Evolutionary conservation across 441 rosid genomes (phyloP).

Genomic region (Erodium texanum): DNA sequence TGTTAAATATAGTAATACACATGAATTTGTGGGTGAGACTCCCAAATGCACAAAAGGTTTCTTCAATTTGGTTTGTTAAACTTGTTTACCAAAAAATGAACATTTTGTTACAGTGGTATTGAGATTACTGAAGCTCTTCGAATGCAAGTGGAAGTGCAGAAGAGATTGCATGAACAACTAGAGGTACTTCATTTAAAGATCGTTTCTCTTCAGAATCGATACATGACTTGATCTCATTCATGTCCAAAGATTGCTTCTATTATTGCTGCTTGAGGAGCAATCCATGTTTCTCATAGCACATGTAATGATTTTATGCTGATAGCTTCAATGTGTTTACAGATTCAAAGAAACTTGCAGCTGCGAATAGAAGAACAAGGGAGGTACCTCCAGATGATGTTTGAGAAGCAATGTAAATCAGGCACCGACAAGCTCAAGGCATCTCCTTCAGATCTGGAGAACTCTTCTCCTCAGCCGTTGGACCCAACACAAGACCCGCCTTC

Average conservation of each 20-base stretch:
- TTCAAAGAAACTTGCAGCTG: conserved; percentile 86
- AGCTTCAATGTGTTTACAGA: conserved; percentile 34
- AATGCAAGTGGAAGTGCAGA: conserved; percentile 94
- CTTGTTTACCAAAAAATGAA: not conserved
- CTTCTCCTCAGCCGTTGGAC: conserved; percentile 25
- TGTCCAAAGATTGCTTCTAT: too few species aligned
- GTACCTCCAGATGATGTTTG: conserved; percentile 90
- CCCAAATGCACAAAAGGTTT: too few species aligned
- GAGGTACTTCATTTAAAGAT: conserved; percentile 42
- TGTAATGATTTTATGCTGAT: not conserved
- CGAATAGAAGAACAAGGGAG: conserved; percentile 93
- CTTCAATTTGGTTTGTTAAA: not conserved
- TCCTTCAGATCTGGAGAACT: conserved; percentile 41
- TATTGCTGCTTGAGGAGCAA: too few species aligned
- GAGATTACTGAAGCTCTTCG: conserved; percentile 86
- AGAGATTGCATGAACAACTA: conserved; percentile 83
- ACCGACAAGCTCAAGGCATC: conserved; percentile 41
- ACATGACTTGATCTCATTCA: not conserved
- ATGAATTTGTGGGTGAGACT: too few species aligned
- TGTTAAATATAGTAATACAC: too few species aligned
- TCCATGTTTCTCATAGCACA: too few species aligned
- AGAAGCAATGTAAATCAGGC: conserved; percentile 69
- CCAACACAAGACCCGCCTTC: conserved; percentile 24
- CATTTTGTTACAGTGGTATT: conserved; percentile 42
- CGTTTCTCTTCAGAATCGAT: not conserved